A percentile compares a stretch with the other conserved stretches of the same genome.
Conservation (phyloP, 2,329 filamentous ascomycete genomes). For the Calonectria fujianensis region DNA sequence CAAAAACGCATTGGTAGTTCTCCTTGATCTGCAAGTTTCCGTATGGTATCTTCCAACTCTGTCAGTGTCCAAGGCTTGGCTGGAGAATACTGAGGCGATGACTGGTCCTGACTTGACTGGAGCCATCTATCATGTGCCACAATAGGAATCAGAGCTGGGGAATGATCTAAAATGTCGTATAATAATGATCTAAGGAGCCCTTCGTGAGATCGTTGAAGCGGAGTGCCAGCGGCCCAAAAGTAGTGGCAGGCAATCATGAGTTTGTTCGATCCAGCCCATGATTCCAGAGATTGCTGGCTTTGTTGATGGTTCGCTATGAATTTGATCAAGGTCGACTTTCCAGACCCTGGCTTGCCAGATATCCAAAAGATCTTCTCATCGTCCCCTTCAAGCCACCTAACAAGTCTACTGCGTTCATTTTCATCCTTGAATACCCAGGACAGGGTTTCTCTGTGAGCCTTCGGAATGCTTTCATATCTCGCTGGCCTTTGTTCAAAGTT, state of each 20-base stretch:
- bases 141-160: constrained; percentile 19
- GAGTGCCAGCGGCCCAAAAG: constrained; percentile 41
- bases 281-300: background rate
- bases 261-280: constrained; percentile 4
- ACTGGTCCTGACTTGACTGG: background rate
- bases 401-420: constrained; percentile 37
- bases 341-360: constrained; percentile 60
- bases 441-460: background rate
- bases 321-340: constrained; percentile 39
- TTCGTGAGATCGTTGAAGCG: constrained; percentile 41
- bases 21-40: background rate
- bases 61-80: constrained; percentile 25
- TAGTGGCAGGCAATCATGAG: constrained; percentile 38
- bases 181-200: constrained; percentile 39
- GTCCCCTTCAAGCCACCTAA: constrained; percentile 46
- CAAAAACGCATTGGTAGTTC: constrained; percentile 29
- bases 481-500: constrained; percentile 9
- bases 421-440: constrained; percentile 4
- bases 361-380: constrained; percentile 54
- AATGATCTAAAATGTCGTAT: constrained; percentile 39
- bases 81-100: constrained; percentile 1
- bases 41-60: constrained; percentile 24
- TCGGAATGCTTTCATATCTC: constrained; percentile 48
- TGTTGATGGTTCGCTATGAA: constrained; percentile 28
- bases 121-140: constrained; percentile 23